These are phyloP conservation scores for Aspergillus bombycis DNA, from an alignment of 2,329 filamentous ascomycete species.

Conservation along the genomic window DNA sequence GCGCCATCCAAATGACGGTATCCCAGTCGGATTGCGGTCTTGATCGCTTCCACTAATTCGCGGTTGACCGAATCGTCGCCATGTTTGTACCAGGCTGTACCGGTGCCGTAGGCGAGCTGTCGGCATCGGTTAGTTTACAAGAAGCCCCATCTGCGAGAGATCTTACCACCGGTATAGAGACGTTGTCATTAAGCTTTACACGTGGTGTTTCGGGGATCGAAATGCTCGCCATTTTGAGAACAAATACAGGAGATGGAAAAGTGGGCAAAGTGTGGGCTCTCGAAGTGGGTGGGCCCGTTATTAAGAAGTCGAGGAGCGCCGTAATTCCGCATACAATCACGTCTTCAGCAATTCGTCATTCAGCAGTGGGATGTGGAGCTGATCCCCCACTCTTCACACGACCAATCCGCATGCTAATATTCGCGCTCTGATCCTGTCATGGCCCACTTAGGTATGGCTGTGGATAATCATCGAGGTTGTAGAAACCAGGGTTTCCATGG, in stretches of 20 bases:
- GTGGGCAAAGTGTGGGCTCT: not conserved
- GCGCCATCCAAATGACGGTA: constrained; percentile 67
- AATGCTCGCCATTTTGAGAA: not conserved
- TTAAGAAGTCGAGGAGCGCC: not conserved
- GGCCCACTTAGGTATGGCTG: not conserved
- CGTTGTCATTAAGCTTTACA: constrained; percentile 61
- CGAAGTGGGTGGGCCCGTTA: not conserved
- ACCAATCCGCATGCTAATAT: not conserved
- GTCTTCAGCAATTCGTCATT: not conserved
- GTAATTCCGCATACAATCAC: not conserved
- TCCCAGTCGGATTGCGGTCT: constrained; percentile 61
- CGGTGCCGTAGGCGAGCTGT: constrained; percentile 64
- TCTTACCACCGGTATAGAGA: constrained; percentile 58
- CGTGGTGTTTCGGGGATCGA: not conserved
- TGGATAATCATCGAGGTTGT: not conserved
- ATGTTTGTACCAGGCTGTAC: constrained; percentile 66
- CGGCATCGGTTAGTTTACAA: constrained; percentile 4
- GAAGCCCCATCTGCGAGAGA: not conserved
- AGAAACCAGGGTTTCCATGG: not conserved
- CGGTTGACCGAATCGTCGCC: constrained; percentile 55
- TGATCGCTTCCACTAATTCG: constrained; percentile 57
- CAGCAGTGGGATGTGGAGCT: not conserved
- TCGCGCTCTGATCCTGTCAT: not conserved
- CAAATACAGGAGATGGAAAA: not conserved
- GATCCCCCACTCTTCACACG: not conserved